phyloP scores from a whole-genome alignment of 129 eudicot species.

The Saussurea involucrata region DNA sequence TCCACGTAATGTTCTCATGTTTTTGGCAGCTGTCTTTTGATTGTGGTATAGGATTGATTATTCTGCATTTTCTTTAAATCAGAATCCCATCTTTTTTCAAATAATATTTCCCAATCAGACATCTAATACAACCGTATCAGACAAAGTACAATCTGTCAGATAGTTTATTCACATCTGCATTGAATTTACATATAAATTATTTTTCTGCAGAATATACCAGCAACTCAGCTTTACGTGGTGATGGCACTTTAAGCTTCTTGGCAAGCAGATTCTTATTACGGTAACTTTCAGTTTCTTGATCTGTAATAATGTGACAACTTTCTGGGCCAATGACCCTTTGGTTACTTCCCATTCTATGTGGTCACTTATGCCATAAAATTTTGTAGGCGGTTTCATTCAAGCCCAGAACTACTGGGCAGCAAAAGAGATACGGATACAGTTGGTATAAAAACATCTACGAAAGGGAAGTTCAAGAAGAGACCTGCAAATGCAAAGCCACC shows the following conservation, averaged over 20 bases:
- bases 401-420: constrained; percentile 44
- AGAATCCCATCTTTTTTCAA: constrained; percentile 4
- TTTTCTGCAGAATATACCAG: constrained; percentile 34
- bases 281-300: constrained; percentile 28
- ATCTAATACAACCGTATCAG: not conserved
- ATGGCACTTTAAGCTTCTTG: constrained; percentile 19
- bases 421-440: constrained; percentile 31
- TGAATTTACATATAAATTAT: not conserved
- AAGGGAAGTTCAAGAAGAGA: constrained; percentile 63
- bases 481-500: constrained; percentile 49
- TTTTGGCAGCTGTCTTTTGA: not conserved
- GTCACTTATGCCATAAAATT: not conserved
- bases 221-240: constrained; percentile 22
- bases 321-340: not conserved
- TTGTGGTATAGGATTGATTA: not conserved
- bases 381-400: constrained; percentile 59
- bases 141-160: not conserved
- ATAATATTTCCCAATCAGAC: not conserved
- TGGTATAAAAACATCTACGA: constrained; percentile 45
- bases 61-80: constrained; percentile 3
- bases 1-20: not conserved
- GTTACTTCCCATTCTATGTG: not conserved
- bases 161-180: not conserved
- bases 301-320: not conserved
- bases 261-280: constrained; percentile 32